Evolutionary conservation across 371 early-diverging fungal species (phyloP), one percentile per base, ranked within the genome.

Genomic region (Mucor irregularis): DNA sequence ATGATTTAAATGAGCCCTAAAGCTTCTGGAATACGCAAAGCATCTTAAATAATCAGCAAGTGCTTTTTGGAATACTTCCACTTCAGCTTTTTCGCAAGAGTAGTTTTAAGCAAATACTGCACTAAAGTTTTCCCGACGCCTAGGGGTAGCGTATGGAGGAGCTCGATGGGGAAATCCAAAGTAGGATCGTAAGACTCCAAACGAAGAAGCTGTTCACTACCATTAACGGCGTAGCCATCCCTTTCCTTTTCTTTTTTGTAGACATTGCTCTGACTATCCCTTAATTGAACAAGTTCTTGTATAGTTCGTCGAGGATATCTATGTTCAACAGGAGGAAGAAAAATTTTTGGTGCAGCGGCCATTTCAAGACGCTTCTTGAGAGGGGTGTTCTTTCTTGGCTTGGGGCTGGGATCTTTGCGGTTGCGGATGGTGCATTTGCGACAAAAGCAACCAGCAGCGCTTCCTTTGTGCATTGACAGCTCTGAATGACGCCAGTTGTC

Each of bases 401-500:
- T 38, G 2, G 52, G 52, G 16, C 29, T 39, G 5, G 44, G 44
- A 14, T 33, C 34, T 4, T 30, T 30, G 5, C 3, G 1, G 1
- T 5, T 17, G 2, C 7, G 4, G 24, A 53, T 31, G 22, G 14
- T 9, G 34, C 53, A 53, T 35, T 43, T 53, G 17, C 44, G 16
- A 33, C 53, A 43, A 21, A 14, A 44, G n/a, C 8, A 43, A 31
- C 33, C 2, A 28, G 53, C 17, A 22, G 13, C 43, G 14, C 44
- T 43, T 2, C 44, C 43, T 4, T 11, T 31, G 22, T 53, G 53
- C 44, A 53, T 53, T 0, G 33, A 30, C 33, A 59, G 16, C 24
- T 59, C 53, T 2, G 53, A 51, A 0, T 59, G 60, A 16, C 47
- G 48, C 13, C 45, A 29, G 30, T 59, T 59, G 21, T 59, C 60